Conservation (phyloP, 176 grass and related monocot species). For the Phoenix roebelenii region DNA sequence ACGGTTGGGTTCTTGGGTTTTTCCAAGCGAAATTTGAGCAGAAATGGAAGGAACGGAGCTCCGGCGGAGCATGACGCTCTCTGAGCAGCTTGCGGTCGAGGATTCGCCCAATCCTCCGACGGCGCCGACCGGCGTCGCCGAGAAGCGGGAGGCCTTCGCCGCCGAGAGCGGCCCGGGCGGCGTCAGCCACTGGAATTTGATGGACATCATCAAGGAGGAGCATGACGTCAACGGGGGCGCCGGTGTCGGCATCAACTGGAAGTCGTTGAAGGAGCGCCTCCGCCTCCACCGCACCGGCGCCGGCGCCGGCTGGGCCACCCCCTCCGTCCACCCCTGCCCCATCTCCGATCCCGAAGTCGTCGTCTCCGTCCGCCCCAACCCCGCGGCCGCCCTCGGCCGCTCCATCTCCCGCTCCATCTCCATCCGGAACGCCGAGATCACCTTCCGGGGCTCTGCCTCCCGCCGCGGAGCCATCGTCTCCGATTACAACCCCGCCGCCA, state of each 20-base stretch:
- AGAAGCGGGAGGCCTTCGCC: not conserved
- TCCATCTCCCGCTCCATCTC: slow-evolving; percentile 4
- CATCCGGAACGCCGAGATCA: not conserved
- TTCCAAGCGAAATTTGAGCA: no score
- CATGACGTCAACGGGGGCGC: slow-evolving; percentile 18
- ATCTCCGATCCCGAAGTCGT: slow-evolving; percentile 11
- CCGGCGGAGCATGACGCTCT: slow-evolving; percentile 54
- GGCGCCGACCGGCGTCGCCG: not conserved
- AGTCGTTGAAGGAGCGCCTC: slow-evolving; percentile 49
- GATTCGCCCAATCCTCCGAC: slow-evolving; percentile 33
- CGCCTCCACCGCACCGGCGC: slow-evolving; percentile 27
- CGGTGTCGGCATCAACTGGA: slow-evolving; percentile 35
- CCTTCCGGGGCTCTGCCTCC: no score
- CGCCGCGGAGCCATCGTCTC: no score
- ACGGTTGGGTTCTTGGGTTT: no score
- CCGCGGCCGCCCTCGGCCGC: no score
- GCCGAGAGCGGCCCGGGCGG: not conserved
- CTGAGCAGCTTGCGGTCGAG: slow-evolving; percentile 51
- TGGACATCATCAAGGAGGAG: slow-evolving; percentile 31
- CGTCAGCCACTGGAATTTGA: slow-evolving; percentile 5
- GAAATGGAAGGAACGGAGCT: slow-evolving; percentile 40
- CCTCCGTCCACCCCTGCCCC: not conserved
- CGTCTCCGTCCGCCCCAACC: not conserved
- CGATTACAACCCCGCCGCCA: no score
- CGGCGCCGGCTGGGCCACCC: slow-evolving; percentile 13